These are phyloP conservation scores for Neospermospora avenae DNA, from an alignment of 2,329 filamentous ascomycete genomes.

Conservation along the genomic window DNA sequence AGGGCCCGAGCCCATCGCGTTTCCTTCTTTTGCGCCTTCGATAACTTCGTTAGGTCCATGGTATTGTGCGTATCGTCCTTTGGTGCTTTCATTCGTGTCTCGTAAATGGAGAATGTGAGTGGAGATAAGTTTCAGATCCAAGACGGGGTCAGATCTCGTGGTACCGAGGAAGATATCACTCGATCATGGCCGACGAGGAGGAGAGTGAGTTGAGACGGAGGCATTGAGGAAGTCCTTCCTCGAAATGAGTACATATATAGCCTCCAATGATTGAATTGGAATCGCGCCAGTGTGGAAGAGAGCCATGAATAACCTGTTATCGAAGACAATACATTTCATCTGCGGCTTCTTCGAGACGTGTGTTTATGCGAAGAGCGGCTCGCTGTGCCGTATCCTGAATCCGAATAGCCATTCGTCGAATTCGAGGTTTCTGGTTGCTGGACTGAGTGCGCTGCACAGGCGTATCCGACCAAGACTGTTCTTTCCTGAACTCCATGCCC, in stretches of 20 bases:
- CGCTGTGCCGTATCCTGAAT: conserved; percentile 35
- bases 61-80: conserved; percentile 27
- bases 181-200: conserved; percentile 33
- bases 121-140: conserved; percentile 8
- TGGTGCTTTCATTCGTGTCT: conserved; percentile 22
- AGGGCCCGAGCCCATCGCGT: conserved; percentile 17
- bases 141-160: conserved; percentile 19
- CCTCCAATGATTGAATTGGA: conserved; percentile 34
- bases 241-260: conserved; percentile 35
- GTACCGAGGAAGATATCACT: conserved; percentile 28
- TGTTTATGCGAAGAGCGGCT: conserved; percentile 32
- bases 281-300: conserved; percentile 31
- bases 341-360: conserved; percentile 28
- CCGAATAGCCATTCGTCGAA: conserved; percentile 31
- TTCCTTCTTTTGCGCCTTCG: conserved; percentile 32
- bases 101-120: conserved; percentile 9
- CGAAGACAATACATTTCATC: conserved; percentile 38
- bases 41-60: conserved; percentile 34
- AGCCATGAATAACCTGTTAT: conserved; percentile 36
- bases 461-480: conserved; percentile 67
- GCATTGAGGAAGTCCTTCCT: conserved; percentile 29
- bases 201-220: conserved; percentile 34
- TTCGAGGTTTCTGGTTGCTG: conserved; percentile 22
- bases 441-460: conserved; percentile 50
- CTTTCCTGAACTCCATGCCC: conserved; percentile 64